Evolutionary conservation across 1,284 basidiomycete genomes (phyloP), one percentile per base, ranked within the genome.

Genomic region (Laetiporus sulphureus): DNA sequence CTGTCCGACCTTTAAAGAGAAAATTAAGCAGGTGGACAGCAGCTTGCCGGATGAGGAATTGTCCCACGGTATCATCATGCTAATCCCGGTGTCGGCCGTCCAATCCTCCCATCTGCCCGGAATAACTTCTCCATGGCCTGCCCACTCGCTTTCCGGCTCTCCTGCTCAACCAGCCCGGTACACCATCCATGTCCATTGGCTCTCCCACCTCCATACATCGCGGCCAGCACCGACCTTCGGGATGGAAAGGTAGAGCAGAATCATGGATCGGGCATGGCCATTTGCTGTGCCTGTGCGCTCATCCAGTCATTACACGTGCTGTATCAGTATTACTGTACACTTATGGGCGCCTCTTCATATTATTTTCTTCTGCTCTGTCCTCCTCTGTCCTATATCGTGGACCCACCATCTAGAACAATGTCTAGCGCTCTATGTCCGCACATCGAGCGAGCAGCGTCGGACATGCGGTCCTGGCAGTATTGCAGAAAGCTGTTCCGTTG

Each of bases 41-140:
- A 51, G 45, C 50, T 48, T 51, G 56, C 56, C 57, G 55, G 56
- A 59, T 57, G 50, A 46, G 53, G 55, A 53, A 54, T 51, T 60
- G 58, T 63, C 62, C 56, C 62, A 63, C 62, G 60, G 24, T 32
- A 22, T 10, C 53, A 57, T 59, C 57, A 37, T 40, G 49, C 40
- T 50, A 52, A 53, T 51, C 52, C 58, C 58, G 56, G 55, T 45
- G 50, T 54, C 52, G 56, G 55, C 49, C 51, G 55, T 47, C 42
- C 49, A 40, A 47, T 50, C 47, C 47, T 41, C 45, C 48, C 48
- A 49, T 49, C 51, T 47, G 41, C 32, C 48, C 37, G 45, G 32
- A 8, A 33, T 19, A 19, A 7, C 32, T 8, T 10, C 18, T 33
- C 32, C 32, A n/a, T 12, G 32, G 32, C 7, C 32, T 8, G 8